Evolutionary conservation across 2,329 filamentous ascomycete species (phyloP).

Genomic region (Aplosporella prunicola): DNA sequence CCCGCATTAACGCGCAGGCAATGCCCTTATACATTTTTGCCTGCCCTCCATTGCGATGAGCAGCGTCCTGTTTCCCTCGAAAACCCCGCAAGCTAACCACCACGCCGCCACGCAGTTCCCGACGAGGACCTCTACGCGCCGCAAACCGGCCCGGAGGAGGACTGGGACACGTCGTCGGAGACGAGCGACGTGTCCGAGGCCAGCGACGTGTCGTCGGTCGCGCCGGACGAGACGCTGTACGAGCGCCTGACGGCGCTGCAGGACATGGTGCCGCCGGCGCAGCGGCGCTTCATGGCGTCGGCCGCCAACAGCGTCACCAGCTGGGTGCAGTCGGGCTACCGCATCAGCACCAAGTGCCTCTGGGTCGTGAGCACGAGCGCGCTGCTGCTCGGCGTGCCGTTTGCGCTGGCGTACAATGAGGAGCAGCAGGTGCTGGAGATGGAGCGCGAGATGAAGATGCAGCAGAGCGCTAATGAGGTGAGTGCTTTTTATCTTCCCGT

Average conservation of each 20-base stretch:
- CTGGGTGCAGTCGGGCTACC: constrained; percentile 51
- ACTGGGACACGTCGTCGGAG: constrained; percentile 68
- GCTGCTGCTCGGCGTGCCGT: constrained; percentile 83
- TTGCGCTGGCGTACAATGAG: constrained; percentile 84
- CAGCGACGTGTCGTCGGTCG: constrained; percentile 20
- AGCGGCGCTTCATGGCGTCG: constrained; percentile 33
- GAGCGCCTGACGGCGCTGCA: constrained; percentile 35
- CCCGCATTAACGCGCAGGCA: not conserved
- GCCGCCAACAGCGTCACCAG: constrained; percentile 42
- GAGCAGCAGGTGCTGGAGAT: constrained; percentile 96
- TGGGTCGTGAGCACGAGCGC: constrained; percentile 89
- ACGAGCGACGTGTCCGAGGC: constrained; percentile 36
- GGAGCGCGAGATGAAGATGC: constrained; percentile 96
- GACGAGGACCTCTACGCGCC: constrained; percentile 83
- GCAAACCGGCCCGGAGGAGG: constrained; percentile 61
- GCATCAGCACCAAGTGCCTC: constrained; percentile 73
- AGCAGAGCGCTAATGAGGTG: constrained; percentile 79
- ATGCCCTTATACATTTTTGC: no score
- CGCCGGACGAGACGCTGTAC: constrained; percentile 25
- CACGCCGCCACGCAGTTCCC: constrained; percentile 47
- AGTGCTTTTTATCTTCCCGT: no score
- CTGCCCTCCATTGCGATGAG: no score
- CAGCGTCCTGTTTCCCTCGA: no score
- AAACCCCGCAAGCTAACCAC: not conserved
- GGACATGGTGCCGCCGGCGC: constrained; percentile 36